These are phyloP conservation scores for Sequoiadendron giganteum DNA, from an alignment of 75 land plant genomes.

Conservation along the genomic window DNA sequence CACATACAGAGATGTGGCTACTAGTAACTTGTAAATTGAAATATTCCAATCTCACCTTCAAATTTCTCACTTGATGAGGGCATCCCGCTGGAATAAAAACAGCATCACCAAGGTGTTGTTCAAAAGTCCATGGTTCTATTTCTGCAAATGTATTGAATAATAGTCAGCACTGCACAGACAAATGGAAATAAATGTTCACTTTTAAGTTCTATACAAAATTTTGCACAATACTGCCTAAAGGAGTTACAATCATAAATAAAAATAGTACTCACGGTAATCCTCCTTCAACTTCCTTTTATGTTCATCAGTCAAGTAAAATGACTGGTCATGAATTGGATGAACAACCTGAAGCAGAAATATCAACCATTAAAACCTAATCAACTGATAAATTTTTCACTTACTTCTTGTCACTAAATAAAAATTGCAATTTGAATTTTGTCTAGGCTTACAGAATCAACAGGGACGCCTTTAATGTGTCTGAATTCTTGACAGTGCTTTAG, in stretches of 20 bases:
- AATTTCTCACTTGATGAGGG: constrained; percentile 83
- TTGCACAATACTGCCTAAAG: background rate
- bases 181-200: background rate
- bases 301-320: constrained; percentile 51
- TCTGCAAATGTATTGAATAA: constrained; percentile 36
- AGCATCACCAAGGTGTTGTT: constrained; percentile 86
- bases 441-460: constrained; percentile 31
- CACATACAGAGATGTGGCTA: background rate
- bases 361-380: constrained; percentile 1
- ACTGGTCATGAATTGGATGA: constrained; percentile 65
- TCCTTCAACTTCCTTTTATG: constrained; percentile 78
- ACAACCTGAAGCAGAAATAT: constrained; percentile 33
- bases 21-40: background rate
- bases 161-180: background rate
- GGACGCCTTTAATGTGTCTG: constrained; percentile 18
- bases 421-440: background rate
- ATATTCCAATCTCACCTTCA: constrained; percentile 53
- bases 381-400: background rate
- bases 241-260: constrained; percentile 4
- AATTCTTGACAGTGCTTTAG: constrained; percentile 49
- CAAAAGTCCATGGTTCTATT: constrained; percentile 90
- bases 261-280: constrained; percentile 69
- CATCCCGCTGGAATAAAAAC: constrained; percentile 97
- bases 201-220: background rate
- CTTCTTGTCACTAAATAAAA: constrained; percentile 1